phyloP scores from a whole-genome alignment of 73 alveolate genomes.

The Symbiodinium pilosum region DNA sequence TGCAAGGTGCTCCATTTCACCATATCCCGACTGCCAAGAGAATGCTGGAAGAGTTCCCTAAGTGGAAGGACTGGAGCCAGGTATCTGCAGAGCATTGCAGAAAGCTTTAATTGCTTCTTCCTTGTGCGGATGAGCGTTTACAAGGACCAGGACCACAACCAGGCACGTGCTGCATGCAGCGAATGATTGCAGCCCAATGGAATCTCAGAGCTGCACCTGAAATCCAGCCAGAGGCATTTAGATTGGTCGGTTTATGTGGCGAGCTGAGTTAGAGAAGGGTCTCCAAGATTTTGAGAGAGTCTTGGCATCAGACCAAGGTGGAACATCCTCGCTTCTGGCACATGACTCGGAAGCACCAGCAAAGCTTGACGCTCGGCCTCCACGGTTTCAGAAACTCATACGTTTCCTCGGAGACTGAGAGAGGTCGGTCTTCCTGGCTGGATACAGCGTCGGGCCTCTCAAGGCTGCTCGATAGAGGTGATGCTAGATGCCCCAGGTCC shows the following conservation, averaged over 20 bases:
- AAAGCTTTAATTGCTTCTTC: too few relatives aligned
- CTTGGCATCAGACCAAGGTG: slow-evolving; percentile 23
- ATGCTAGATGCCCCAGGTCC: background rate
- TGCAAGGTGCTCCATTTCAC: slow-evolving; percentile 61
- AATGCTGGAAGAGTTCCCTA: slow-evolving; percentile 93
- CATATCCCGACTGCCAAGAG: slow-evolving; percentile 92
- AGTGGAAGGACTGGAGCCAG: slow-evolving; percentile 59
- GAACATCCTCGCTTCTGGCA: slow-evolving; percentile 60
- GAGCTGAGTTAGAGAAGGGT: background rate
- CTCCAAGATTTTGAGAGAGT: background rate
- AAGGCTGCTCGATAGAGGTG: background rate
- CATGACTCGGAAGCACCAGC: slow-evolving; percentile 92
- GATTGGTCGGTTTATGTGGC: slow-evolving; percentile 43
- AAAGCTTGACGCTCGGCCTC: background rate
- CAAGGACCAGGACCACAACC: slow-evolving; percentile 86
- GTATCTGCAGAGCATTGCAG: too few relatives aligned
- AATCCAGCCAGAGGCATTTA: slow-evolving; percentile 64
- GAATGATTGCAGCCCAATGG: too few relatives aligned
- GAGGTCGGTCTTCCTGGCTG: slow-evolving; percentile 89
- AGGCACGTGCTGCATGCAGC: background rate
- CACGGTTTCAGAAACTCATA: background rate
- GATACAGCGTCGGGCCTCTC: slow-evolving; percentile 86
- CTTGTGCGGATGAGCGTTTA: too few relatives aligned
- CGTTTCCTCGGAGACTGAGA: background rate
- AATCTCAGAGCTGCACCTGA: background rate